phyloP scores from a whole-genome alignment of 23 red algal species.

The Gracilaria domingensis region DNA sequence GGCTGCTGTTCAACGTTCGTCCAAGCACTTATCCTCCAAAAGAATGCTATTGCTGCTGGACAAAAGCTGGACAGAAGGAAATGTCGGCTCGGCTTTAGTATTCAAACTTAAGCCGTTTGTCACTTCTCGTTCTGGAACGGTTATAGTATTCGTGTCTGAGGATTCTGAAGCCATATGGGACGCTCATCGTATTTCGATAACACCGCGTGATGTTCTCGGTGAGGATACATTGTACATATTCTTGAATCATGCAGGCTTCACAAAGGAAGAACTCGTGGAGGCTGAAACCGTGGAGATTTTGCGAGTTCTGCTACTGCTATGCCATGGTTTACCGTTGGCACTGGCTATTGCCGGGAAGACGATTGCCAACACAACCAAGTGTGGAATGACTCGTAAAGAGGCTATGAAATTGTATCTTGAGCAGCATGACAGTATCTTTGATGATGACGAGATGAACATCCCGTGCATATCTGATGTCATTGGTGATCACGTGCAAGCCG shows the following conservation, averaged over 20 bases:
- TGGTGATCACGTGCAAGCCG: constrained; percentile 7
- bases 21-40: background rate
- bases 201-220: constrained; percentile 5
- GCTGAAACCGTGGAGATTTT: constrained; percentile 11
- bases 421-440: background rate
- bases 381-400: constrained; percentile 3
- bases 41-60: constrained; percentile 18
- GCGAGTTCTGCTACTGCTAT: constrained; percentile 10
- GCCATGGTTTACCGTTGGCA: constrained; percentile 9
- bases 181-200: constrained; percentile 6
- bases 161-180: constrained; percentile 31
- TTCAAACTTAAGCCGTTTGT: constrained; percentile 26
- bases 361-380: constrained; percentile 9
- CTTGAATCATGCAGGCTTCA: constrained; percentile 32
- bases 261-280: background rate
- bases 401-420: constrained; percentile 27
- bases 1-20: background rate
- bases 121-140: constrained; percentile 11
- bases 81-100: constrained; percentile 16
- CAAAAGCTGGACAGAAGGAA: constrained; percentile 27
- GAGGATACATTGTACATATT: constrained; percentile 29
- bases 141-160: constrained; percentile 6
- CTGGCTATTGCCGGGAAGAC: constrained; percentile 15
- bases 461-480: constrained; percentile 12
- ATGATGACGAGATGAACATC: background rate